Percentiles rank a stretch among this genome's conserved stretches.
Conservation (phyloP, 345 rosid species). For the Acer negundo region DNA sequence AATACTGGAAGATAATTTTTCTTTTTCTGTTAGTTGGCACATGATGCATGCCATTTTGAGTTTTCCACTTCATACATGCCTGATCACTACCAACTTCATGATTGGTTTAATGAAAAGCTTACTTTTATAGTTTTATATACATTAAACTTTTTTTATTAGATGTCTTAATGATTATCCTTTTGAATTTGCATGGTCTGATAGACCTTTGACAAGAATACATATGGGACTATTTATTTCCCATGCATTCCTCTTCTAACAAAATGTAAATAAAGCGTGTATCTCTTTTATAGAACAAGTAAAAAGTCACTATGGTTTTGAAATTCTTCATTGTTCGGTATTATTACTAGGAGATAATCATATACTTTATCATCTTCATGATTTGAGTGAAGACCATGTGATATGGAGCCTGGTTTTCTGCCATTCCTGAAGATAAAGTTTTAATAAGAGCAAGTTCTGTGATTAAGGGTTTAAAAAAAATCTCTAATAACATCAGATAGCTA, state of each 20-base stretch:
- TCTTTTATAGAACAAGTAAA: background rate
- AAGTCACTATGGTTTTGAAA: background rate
- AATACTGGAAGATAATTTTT: background rate
- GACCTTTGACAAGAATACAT: background rate
- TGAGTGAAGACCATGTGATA: background rate
- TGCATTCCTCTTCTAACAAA: background rate
- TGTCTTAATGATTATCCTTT: background rate
- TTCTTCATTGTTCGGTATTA: background rate
- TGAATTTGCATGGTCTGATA: background rate
- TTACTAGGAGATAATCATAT: background rate
- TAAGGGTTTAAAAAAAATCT: background rate
- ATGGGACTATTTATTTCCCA: background rate
- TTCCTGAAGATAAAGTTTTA: background rate
- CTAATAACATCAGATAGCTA: background rate
- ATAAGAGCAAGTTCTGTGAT: background rate
- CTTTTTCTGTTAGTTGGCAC: background rate
- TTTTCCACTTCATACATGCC: background rate
- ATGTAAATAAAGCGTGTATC: background rate
- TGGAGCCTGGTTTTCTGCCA: conserved; percentile 10
- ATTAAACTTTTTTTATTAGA: background rate
- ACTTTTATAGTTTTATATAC: background rate
- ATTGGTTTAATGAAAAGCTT: background rate
- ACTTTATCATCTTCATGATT: background rate
- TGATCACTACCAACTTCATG: background rate
- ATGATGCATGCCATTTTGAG: background rate